Evolutionary conservation across 225 moss, liverwort and hornwort species (phyloP).

Genomic region (Physcomitrium patens): DNA sequence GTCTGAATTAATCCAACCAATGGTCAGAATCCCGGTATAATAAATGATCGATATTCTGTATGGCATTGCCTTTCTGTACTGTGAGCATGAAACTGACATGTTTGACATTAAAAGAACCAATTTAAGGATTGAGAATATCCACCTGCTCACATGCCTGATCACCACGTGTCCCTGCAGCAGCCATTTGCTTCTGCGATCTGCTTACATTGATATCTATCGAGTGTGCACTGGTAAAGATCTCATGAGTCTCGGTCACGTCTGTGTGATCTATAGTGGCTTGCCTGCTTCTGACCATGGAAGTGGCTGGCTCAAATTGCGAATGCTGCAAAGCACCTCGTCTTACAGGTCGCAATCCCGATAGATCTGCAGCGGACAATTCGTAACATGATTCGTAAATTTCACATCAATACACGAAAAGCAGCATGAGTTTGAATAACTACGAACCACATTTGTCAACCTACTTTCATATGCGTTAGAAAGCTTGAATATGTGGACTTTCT

Average conservation of each 20-base stretch:
- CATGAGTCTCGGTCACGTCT: slow-evolving; percentile 23
- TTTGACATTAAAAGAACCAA: too few relatives aligned
- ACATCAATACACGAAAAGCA: background rate
- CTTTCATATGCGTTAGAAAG: too few relatives aligned
- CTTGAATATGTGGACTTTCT: too few relatives aligned
- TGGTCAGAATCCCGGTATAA: background rate
- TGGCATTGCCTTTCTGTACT: too few relatives aligned
- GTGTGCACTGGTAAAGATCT: slow-evolving; percentile 7
- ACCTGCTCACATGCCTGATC: slow-evolving; percentile 30
- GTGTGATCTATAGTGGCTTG: slow-evolving; percentile 12
- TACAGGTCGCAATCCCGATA: slow-evolving; percentile 11
- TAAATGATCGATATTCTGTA: too few relatives aligned
- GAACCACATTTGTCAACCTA: too few relatives aligned
- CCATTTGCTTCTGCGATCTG: slow-evolving; percentile 38
- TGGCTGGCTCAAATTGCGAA: slow-evolving; percentile 24
- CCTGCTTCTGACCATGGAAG: slow-evolving; percentile 18
- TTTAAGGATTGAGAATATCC: too few relatives aligned
- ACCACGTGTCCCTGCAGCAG: slow-evolving; percentile 30
- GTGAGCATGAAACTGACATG: too few relatives aligned
- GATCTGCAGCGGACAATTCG: slow-evolving; percentile 21
- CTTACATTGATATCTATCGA: slow-evolving; percentile 25
- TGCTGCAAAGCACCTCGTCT: slow-evolving; percentile 25
- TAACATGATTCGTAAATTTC: background rate
- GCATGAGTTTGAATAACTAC: background rate
- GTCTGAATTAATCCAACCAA: slow-evolving; percentile 10